Conservation (phyloP, 2,329 filamentous ascomycete genomes). For the Nakataea oryzae region DNA sequence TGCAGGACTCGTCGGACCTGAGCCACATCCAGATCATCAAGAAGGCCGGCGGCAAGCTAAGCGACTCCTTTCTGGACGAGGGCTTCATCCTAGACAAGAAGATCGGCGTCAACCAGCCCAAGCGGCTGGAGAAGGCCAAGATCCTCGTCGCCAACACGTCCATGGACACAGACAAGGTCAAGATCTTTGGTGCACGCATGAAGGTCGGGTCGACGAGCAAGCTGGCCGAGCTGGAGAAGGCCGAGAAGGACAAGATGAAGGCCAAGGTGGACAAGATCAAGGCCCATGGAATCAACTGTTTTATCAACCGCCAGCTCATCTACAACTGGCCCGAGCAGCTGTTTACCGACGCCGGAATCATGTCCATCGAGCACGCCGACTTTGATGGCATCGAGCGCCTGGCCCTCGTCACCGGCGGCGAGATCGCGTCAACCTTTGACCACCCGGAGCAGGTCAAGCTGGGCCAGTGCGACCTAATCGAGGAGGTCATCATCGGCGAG, state of each 20-base stretch:
- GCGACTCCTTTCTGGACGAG: constrained; percentile 93
- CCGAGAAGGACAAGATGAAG: constrained; percentile 99
- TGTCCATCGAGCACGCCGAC: constrained; percentile 97
- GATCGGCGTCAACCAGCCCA: constrained; percentile 97
- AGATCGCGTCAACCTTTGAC: constrained; percentile 96
- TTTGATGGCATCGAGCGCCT: constrained; percentile 96
- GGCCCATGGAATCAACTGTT: constrained; percentile 98
- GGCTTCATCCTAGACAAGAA: constrained; percentile 99
- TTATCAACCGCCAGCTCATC: constrained; percentile 98
- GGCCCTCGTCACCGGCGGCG: constrained; percentile 89
- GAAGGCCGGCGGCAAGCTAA: constrained; percentile 95
- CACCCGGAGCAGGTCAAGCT: constrained; percentile 96
- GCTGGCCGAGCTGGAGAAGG: constrained; percentile 95
- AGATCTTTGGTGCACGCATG: constrained; percentile 95
- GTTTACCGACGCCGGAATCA: constrained; percentile 93
- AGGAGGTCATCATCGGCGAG: constrained; percentile 97
- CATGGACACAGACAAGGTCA: constrained; percentile 99
- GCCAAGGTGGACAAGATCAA: constrained; percentile 99
- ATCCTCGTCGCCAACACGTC: constrained; percentile 96
- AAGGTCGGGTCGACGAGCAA: constrained; percentile 96
- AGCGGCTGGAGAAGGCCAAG: constrained; percentile 94
- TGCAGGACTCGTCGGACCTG: constrained; percentile 84
- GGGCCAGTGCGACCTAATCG: constrained; percentile 87
- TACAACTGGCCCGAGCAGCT: constrained; percentile 99
- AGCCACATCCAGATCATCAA: constrained; percentile 99